phyloP scores from a whole-genome alignment of 2,329 filamentous ascomycete species.

The Exophiala phaeomuriformis region DNA sequence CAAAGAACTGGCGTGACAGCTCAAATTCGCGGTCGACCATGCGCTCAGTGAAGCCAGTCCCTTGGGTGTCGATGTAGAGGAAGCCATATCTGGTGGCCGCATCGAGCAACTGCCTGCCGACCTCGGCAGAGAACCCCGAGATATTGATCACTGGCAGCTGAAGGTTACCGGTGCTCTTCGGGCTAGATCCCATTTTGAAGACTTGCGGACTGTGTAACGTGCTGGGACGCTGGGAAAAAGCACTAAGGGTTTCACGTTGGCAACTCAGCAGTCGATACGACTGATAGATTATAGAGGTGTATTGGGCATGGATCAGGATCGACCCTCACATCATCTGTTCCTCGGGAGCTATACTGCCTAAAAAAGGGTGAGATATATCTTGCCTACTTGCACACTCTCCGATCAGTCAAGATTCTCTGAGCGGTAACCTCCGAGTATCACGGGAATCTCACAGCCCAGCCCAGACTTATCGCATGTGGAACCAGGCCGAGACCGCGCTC shows the following conservation, averaged over 20 bases:
- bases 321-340: too few species aligned
- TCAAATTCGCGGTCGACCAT: constrained; percentile 66
- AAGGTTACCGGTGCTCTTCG: constrained; percentile 5
- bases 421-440: constrained; percentile 2
- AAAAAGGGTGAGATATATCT: too few species aligned
- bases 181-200: constrained; percentile 5
- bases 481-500: too few species aligned
- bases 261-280: too few species aligned
- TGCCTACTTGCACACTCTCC: not conserved
- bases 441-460: not conserved
- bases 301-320: too few species aligned
- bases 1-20: constrained; percentile 49
- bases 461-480: too few species aligned
- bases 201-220: not conserved
- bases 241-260: not conserved
- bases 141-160: constrained; percentile 78
- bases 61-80: constrained; percentile 74
- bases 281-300: too few species aligned
- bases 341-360: too few species aligned
- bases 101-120: constrained; percentile 62
- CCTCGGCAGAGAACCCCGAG: constrained; percentile 51
- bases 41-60: constrained; percentile 57
- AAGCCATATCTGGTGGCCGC: constrained; percentile 82
- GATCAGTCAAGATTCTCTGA: not conserved
- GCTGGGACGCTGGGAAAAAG: not conserved